phyloP scores from a whole-genome alignment of 495 filamentous ascomycete genomes.

The Neurospora hispaniola region DNA sequence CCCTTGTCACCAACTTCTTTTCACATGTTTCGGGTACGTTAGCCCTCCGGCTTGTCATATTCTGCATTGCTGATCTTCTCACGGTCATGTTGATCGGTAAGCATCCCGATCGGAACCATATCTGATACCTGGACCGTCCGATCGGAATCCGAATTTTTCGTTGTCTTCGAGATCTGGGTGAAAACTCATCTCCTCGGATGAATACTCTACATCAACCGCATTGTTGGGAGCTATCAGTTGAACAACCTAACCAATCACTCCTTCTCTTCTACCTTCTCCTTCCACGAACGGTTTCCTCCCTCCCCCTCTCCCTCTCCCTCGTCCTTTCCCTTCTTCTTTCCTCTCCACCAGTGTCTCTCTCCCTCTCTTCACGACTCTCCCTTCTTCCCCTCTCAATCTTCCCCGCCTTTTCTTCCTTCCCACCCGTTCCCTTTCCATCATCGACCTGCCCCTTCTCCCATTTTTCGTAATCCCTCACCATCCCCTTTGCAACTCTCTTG shows the following conservation, averaged over 20 bases:
- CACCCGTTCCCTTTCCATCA: not conserved
- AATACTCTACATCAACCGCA: not conserved
- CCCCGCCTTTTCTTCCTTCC: not conserved
- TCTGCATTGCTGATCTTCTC: not conserved
- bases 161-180: not conserved
- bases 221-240: not conserved
- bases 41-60: not conserved
- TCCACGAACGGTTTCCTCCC: not conserved
- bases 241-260: too few species aligned
- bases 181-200: too few species aligned
- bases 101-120: not conserved
- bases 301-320: not conserved
- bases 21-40: not conserved
- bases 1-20: not conserved
- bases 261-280: not conserved
- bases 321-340: not conserved
- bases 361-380: not conserved
- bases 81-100: not conserved
- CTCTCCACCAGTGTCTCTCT: not conserved
- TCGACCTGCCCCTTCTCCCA: not conserved
- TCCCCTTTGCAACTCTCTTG: constrained; percentile 4
- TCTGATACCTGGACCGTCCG: not conserved
- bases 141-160: not conserved
- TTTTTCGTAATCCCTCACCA: not conserved
- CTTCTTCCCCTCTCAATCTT: not conserved